Evolutionary conservation across 305 asterid genomes (phyloP).

Genomic region (Andrographis paniculata): DNA sequence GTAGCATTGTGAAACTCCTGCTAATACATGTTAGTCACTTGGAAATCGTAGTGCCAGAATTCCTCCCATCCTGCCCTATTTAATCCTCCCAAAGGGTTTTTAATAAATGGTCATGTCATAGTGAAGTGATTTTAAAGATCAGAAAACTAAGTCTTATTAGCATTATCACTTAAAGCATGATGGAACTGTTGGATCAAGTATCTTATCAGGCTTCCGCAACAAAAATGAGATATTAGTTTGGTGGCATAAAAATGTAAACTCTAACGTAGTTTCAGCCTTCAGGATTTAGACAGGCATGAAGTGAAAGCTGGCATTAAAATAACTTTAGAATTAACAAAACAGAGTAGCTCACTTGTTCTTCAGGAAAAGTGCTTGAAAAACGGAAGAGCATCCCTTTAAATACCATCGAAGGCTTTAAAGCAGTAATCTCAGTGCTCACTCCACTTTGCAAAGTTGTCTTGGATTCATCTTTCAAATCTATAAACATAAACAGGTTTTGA

Average conservation of each 20-base stretch:
- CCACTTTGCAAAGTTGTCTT: slow-evolving; percentile 31
- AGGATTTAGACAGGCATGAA: neutral
- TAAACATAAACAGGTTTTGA: slow-evolving; percentile 15
- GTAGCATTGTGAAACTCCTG: no score
- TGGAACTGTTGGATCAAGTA: no score
- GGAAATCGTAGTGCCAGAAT: no score
- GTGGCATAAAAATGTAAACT: slow-evolving; percentile 3
- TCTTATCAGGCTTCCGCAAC: no score
- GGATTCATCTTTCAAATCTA: slow-evolving; percentile 36
- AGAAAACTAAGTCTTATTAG: no score
- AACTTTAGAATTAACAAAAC: slow-evolving; percentile 4
- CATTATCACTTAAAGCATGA: no score
- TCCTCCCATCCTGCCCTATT: no score
- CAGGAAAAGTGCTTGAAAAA: slow-evolving; percentile 75
- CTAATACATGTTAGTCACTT: no score
- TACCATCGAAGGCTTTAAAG: slow-evolving; percentile 37
- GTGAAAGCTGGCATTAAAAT: slow-evolving; percentile 6
- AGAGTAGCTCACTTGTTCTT: slow-evolving; percentile 53
- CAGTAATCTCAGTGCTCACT: slow-evolving; percentile 30
- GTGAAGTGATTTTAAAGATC: no score
- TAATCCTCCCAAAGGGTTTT: no score
- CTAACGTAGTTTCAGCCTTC: neutral
- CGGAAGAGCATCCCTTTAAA: slow-evolving; percentile 63
- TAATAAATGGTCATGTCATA: no score
- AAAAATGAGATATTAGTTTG: slow-evolving; percentile 2